Conservation (phyloP, 768 basidiomycete species). For the Pisolithus orientalis region DNA sequence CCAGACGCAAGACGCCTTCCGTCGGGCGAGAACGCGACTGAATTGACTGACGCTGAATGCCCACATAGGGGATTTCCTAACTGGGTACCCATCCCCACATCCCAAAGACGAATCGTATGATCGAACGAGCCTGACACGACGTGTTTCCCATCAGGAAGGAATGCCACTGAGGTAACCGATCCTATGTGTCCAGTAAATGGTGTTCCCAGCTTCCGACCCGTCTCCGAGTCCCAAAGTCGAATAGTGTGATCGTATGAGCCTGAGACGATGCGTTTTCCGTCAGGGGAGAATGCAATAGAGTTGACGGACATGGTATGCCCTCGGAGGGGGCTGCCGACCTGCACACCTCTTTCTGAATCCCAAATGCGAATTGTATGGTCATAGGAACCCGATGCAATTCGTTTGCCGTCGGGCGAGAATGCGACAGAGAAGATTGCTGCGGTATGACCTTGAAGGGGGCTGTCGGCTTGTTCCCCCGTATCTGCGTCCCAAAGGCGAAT, state of each 20-base stretch:
- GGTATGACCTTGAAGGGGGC: neutral
- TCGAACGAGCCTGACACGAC: neutral
- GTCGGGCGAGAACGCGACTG: neutral
- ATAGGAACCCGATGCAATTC: neutral
- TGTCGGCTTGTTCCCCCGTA: neutral
- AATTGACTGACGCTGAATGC: neutral
- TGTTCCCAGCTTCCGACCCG: neutral
- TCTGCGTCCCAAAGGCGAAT: neutral
- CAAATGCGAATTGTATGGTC: neutral
- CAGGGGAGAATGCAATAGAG: neutral
- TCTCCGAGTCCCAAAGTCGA: neutral
- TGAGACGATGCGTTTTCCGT: neutral
- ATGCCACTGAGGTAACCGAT: neutral
- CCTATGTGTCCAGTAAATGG: neutral
- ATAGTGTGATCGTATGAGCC: neutral
- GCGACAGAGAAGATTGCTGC: neutral
- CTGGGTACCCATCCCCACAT: neutral
- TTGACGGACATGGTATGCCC: neutral
- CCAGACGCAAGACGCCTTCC: too few species aligned
- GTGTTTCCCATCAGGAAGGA: neutral
- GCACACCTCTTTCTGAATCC: neutral
- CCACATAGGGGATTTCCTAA: neutral
- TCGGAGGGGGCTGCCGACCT: neutral
- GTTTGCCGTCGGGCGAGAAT: neutral
- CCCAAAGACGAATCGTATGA: neutral